A percentile compares a stretch with the other conserved stretches of the same genome.
phyloP scores from a whole-genome alignment of 169 alveolate genomes.

The Eimeria falciformis region DNA sequence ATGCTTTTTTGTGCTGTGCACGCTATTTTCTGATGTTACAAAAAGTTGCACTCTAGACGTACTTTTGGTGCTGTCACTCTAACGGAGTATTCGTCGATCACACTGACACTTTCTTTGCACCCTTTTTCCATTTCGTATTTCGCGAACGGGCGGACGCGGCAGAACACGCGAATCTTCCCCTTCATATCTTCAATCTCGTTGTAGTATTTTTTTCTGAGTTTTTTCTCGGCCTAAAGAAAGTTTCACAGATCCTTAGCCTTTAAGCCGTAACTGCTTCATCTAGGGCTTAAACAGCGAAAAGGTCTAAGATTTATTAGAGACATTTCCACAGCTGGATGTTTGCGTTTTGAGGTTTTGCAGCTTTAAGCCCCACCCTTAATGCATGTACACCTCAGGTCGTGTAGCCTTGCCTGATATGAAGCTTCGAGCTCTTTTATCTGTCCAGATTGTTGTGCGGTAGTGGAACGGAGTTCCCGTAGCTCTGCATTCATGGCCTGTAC shows the following conservation, averaged over 20 bases:
- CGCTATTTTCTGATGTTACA: no score
- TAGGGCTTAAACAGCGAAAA: neutral
- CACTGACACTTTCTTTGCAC: conserved; percentile 81
- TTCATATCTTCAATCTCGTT: conserved; percentile 88
- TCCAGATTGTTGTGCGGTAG: conserved; percentile 5
- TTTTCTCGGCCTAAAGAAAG: conserved; percentile 75
- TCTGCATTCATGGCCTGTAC: conserved; percentile 38
- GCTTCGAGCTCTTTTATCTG: conserved; percentile 33
- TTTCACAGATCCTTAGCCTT: neutral
- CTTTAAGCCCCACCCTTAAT: neutral
- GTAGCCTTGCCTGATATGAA: conserved; percentile 70
- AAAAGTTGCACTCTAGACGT: no score
- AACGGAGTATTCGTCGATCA: conserved; percentile 77
- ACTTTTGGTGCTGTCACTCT: conserved; percentile 45
- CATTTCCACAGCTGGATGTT: no score
- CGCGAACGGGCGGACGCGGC: conserved; percentile 91
- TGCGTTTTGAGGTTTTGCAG: neutral
- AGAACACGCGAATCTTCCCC: conserved; percentile 91
- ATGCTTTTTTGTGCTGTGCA: neutral
- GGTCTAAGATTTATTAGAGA: no score
- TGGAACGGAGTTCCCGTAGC: conserved; percentile 28
- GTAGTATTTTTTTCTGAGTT: conserved; percentile 77
- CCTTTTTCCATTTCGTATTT: conserved; percentile 79
- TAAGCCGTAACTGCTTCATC: neutral
- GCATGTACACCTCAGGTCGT: no score